Percentiles rank a stretch among this genome's conserved stretches.
Evolutionary conservation across 2,329 filamentous ascomycete species (phyloP).

Genomic region (Xylariaceae sp.): DNA sequence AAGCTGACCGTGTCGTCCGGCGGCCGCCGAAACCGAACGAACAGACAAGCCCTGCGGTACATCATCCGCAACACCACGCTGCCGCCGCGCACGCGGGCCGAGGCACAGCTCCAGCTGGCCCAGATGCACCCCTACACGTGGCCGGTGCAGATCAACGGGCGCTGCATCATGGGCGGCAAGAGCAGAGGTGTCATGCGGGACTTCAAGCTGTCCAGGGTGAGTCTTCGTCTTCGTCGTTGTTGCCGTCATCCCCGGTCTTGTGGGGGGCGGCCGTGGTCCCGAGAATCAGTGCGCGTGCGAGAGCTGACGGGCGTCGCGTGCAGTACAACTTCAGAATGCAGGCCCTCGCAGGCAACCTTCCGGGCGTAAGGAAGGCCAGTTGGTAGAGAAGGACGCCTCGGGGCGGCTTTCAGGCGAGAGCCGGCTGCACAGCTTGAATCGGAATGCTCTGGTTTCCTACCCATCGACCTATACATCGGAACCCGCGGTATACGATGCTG

Average conservation of each 20-base stretch:
- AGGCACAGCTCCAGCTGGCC: constrained; percentile 85
- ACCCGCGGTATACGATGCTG: too few relatives aligned
- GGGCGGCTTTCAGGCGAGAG: too few relatives aligned
- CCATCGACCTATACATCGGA: too few relatives aligned
- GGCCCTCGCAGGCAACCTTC: constrained; percentile 75
- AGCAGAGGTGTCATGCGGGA: constrained; percentile 84
- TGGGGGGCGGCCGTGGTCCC: too few relatives aligned
- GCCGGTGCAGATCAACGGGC: constrained; percentile 86
- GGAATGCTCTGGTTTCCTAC: too few relatives aligned
- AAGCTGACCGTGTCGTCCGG: too few relatives aligned
- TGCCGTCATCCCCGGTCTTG: too few relatives aligned
- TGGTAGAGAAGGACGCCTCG: constrained; percentile 55
- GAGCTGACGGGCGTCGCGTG: constrained; percentile 18
- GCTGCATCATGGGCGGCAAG: constrained; percentile 88
- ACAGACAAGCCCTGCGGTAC: constrained; percentile 85
- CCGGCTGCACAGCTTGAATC: too few relatives aligned
- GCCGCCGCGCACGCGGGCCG: constrained; percentile 70
- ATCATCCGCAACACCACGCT: constrained; percentile 90
- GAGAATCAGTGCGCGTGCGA: not conserved
- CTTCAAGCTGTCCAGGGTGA: constrained; percentile 85
- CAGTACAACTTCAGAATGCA: constrained; percentile 92
- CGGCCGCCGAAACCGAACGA: constrained; percentile 6
- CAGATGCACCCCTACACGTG: constrained; percentile 97
- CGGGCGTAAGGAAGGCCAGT: constrained; percentile 91
- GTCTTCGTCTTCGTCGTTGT: constrained; percentile 27